A percentile compares a stretch with the other conserved stretches of the same genome.
Conservation (phyloP, 2,329 filamentous ascomycete genomes). For the Aspergillus eucalypticola region DNA sequence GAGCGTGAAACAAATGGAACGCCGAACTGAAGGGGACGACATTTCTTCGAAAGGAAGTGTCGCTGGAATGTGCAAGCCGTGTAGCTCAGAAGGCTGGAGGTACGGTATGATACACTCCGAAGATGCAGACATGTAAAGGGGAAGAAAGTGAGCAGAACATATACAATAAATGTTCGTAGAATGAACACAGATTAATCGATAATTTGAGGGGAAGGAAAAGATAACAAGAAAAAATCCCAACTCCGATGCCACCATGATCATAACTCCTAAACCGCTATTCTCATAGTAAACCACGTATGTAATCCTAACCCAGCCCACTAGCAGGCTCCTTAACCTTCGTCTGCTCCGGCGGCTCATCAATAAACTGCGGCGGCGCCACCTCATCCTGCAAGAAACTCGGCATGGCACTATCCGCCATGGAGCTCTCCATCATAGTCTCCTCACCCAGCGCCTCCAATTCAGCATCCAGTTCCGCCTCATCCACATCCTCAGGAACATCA, state of each 20-base stretch:
- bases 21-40: neutral
- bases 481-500: constrained; percentile 93
- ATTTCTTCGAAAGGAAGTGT: neutral
- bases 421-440: constrained; percentile 83
- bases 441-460: constrained; percentile 93
- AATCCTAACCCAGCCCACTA: constrained; percentile 38
- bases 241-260: constrained; percentile 21
- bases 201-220: neutral
- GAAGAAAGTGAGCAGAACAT: neutral
- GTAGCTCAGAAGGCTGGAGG: neutral
- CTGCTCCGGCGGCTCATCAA: constrained; percentile 82
- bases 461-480: constrained; percentile 93
- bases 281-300: neutral
- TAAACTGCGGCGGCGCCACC: constrained; percentile 76
- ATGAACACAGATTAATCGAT: neutral
- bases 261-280: constrained; percentile 12
- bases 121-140: neutral
- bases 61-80: neutral
- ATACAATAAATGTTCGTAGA: neutral
- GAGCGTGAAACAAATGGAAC: neutral
- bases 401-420: constrained; percentile 61
- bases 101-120: neutral
- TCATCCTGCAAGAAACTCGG: constrained; percentile 91
- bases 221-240: constrained; percentile 13
- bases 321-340: constrained; percentile 81